Evolutionary conservation across 345 rosid species (phyloP).

Genomic region (Raphanus sativus): DNA sequence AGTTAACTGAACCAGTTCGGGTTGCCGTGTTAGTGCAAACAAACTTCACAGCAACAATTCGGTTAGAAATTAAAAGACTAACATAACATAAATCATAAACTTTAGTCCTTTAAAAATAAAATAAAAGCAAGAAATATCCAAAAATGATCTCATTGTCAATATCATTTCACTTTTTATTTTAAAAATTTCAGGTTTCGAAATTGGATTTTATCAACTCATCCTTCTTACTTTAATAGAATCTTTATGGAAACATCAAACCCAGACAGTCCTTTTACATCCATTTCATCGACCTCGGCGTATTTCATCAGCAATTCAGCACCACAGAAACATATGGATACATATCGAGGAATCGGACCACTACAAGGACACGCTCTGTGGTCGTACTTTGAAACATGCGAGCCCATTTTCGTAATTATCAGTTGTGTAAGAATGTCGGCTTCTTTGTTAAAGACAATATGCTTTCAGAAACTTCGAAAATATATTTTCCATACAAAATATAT

Average conservation of each 20-base stretch:
- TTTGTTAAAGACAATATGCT: not conserved
- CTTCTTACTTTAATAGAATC: not conserved
- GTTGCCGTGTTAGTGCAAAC: too few species aligned
- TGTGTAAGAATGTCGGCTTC: not conserved
- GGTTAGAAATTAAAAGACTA: too few species aligned
- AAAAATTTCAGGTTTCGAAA: not conserved
- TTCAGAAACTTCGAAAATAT: slow-evolving; percentile 7
- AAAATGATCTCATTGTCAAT: not conserved
- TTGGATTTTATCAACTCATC: not conserved
- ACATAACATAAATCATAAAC: too few species aligned
- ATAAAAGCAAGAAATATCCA: not conserved
- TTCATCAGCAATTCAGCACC: slow-evolving; percentile 10
- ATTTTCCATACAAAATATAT: not conserved
- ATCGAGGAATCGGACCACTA: slow-evolving; percentile 13
- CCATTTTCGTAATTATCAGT: slow-evolving; percentile 6
- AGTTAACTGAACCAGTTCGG: too few species aligned
- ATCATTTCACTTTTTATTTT: not conserved
- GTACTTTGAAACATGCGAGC: not conserved
- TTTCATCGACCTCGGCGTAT: slow-evolving; percentile 14
- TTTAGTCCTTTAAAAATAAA: not conserved
- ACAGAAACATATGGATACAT: slow-evolving; percentile 5
- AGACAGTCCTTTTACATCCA: slow-evolving; percentile 10
- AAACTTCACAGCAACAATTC: too few species aligned
- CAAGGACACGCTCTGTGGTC: not conserved
- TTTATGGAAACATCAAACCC: slow-evolving; percentile 25